A percentile compares a stretch with the other conserved stretches of the same genome.
Conservation (phyloP, 148 eudicot genomes). For the Spergularia marina region DNA sequence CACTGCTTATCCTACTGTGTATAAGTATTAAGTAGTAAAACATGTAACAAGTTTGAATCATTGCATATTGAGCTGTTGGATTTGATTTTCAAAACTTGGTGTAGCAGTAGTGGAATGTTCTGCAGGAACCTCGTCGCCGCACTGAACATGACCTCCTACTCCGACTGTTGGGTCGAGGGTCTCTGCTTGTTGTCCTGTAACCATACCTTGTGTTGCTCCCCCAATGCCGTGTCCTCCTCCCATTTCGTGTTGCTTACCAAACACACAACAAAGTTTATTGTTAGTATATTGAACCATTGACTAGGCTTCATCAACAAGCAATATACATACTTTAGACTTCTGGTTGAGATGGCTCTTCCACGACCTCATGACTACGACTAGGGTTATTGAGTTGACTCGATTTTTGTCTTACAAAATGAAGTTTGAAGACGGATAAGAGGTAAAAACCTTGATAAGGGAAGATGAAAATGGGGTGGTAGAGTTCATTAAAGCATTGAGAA, state of each 20-base stretch:
- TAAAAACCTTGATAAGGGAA: constrained; percentile 27
- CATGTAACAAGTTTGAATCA: background rate
- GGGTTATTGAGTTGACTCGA: too few relatives aligned
- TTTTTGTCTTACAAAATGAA: too few relatives aligned
- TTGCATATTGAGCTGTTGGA: constrained; percentile 28
- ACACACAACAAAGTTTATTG: background rate
- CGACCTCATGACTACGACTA: too few relatives aligned
- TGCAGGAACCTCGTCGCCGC: constrained; percentile 19
- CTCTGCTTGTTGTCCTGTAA: constrained; percentile 23
- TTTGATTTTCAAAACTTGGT: constrained; percentile 23
- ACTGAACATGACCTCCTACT: constrained; percentile 23
- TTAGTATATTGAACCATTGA: too few relatives aligned
- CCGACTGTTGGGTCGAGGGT: constrained; percentile 22
- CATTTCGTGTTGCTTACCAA: constrained; percentile 16
- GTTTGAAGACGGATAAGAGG: background rate
- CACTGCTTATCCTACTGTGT: too few relatives aligned
- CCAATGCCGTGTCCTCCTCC: constrained; percentile 14
- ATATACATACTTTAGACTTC: too few relatives aligned
- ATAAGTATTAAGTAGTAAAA: too few relatives aligned
- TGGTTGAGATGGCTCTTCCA: too few relatives aligned
- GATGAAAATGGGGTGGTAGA: constrained; percentile 28
- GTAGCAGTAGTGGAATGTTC: constrained; percentile 14
- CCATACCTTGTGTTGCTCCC: constrained; percentile 8
- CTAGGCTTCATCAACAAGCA: background rate
- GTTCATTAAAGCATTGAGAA: constrained; percentile 35